Base-by-base conservation (phyloP, 2,329 filamentous ascomycete genomes). In the Stylonectria norvegica region DNA sequence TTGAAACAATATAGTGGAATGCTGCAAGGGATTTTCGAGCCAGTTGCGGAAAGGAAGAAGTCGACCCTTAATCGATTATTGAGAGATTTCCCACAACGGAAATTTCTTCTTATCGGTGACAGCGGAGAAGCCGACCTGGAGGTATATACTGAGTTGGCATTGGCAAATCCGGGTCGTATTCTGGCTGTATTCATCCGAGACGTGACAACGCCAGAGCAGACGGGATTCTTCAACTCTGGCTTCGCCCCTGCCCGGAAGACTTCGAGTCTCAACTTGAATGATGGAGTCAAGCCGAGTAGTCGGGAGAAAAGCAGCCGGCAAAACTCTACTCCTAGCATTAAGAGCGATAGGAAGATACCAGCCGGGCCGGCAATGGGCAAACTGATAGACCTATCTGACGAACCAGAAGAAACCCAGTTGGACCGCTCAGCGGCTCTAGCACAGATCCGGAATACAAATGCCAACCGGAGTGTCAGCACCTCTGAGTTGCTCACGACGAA, bases 21-120 rank as follows among this genome's bases (percentile, higher is more conserved):
- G 88, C 73, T 98, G 11, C 91, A 97, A 65, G 93, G 94, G 0
- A 95, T 98, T 28, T 97, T 98, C 55, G 93, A 98, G 64, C 93
- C 93, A 8, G 93, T 96, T 0, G 89, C 91, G 0, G 94, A 98
- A 65, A 76, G 91, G 42, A 98, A 98, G 69, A 91, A 89, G 63
- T 82, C 85, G 1, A 90, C 89, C 0, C 71, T 98, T 2, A 89
- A 94, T 48, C 83, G 83, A 53, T 85, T 98, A 18, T 74, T 97
- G 57, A 73, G 76, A 38, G 94, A 98, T 61, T 98, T 98, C 53
- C 93, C 93, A 0, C 77, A 89, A 35, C 76, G 93, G 31, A 88
- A 81, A 55, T 98, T 98, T 57, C 79, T 98, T 3, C 75, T 98
- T 2, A 86, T 97, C 8, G 93, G 93, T 7, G 93, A 98, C 61